phyloP scores from a whole-genome alignment of 2,329 filamentous ascomycete species.

The Massarina eburnea region DNA sequence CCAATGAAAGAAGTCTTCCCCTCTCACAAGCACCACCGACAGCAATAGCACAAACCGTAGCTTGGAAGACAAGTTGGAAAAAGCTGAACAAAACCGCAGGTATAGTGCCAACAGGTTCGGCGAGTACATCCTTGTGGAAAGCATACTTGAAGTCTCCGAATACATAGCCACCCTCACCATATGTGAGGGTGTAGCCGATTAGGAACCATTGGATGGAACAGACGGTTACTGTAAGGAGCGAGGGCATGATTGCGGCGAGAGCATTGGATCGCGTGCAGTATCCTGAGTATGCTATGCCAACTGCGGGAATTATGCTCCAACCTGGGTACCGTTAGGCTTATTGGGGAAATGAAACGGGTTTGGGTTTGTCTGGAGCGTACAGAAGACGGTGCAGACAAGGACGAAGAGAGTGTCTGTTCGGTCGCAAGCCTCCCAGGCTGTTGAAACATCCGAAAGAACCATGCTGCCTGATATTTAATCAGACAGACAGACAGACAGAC shows the following conservation, averaged over 20 bases:
- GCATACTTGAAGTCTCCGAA: slow-evolving; percentile 51
- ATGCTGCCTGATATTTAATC: slow-evolving; percentile 10
- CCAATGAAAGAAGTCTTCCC: slow-evolving; percentile 49
- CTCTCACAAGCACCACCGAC: slow-evolving; percentile 54
- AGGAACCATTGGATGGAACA: slow-evolving; percentile 56
- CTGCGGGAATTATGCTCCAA: slow-evolving; percentile 56
- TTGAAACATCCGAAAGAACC: slow-evolving; percentile 29
- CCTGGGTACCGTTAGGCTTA: slow-evolving; percentile 18
- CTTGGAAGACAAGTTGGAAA: slow-evolving; percentile 55
- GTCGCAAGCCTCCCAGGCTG: slow-evolving; percentile 55
- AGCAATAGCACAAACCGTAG: slow-evolving; percentile 55
- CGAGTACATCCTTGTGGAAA: slow-evolving; percentile 50
- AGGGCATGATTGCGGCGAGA: slow-evolving; percentile 52
- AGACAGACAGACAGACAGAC: neutral
- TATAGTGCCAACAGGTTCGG: slow-evolving; percentile 53
- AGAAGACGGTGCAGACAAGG: slow-evolving; percentile 55
- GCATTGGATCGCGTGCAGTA: slow-evolving; percentile 53
- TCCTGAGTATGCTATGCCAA: slow-evolving; percentile 54
- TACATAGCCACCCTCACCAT: slow-evolving; percentile 49
- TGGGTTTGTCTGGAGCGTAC: slow-evolving; percentile 13
- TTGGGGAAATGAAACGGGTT: slow-evolving; percentile 2
- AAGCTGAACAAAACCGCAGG: slow-evolving; percentile 55
- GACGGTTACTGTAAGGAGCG: slow-evolving; percentile 50
- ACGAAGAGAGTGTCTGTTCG: slow-evolving; percentile 56
- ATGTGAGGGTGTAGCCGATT: slow-evolving; percentile 53